Base-by-base conservation (phyloP, 2,329 filamentous ascomycete species). In the Ophiostoma angusticollis region DNA sequence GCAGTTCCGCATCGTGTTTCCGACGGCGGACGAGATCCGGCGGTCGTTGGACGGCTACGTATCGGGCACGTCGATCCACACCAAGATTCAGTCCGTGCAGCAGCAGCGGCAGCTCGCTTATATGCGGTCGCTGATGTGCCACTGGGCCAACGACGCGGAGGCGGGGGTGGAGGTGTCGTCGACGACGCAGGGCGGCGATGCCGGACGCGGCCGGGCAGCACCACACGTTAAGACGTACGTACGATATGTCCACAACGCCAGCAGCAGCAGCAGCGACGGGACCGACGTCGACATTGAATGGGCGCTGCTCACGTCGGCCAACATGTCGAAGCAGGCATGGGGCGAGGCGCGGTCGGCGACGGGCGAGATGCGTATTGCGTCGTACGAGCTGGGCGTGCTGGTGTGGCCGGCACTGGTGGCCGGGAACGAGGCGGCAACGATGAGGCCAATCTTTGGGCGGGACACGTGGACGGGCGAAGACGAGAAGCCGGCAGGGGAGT, bases 141-240 rank as follows among this genome's bases (percentile, higher is more conserved):
- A 84, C 47, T 94, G 86, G 86, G 74, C 74, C 4, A 75, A 80
- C 29, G 75, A 82, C 45, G 56, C 58, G 9, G 43, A 52, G 29
- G 14, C 6, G 16, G 29, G n/a, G 3, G 29, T 1, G 37, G 49
- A 11, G 67, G 63, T 13, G 50, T 17, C 4, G 14, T 30, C 0
- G 28, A 28, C n/a, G 23, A 25, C 23, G 23, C 18, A 24, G 25
- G 36, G 55, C 2, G 53, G 52, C 6, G 65, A 80, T 44, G 71
- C 73, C 8, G 76, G 78, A 2, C 66, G 82, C 39, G 65, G 72
- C 34, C 67, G 74, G 22, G 85, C 84, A 14, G 84, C 84, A 1
- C 86, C 86, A 0, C 86, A 94, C 49, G 82, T 93, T 54, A 94
- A 94, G 56, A 93, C 85, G 0, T 94, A 91, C 51, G 76, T 87